Conservation (phyloP, 805 yeast genomes). For the Saccharomyces jurei region DNA sequence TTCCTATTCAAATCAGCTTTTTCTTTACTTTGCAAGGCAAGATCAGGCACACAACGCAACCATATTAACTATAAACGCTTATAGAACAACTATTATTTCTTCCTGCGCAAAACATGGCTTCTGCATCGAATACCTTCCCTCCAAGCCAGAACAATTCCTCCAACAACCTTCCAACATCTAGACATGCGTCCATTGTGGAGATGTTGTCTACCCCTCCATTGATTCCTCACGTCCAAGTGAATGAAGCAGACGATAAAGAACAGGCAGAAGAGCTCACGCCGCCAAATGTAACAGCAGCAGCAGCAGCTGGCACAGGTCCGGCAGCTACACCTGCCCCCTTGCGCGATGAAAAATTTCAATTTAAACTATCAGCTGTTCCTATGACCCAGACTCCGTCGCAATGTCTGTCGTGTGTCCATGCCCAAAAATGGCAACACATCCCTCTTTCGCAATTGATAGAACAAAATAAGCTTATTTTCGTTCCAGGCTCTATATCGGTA, state of each 20-base stretch:
- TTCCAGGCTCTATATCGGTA: slow-evolving; percentile 61
- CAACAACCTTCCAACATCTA: slow-evolving; percentile 16
- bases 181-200: slow-evolving; percentile 68
- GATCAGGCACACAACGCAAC: not conserved
- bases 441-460: slow-evolving; percentile 69
- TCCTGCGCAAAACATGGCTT: not conserved
- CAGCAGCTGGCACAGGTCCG: not conserved
- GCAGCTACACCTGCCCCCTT: not conserved
- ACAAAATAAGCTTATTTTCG: slow-evolving; percentile 63
- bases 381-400: slow-evolving; percentile 16
- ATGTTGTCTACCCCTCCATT: slow-evolving; percentile 72
- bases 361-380: slow-evolving; percentile 3
- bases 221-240: slow-evolving; percentile 28
- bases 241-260: not conserved
- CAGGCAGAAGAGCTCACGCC: slow-evolving; percentile 2
- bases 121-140: not conserved
- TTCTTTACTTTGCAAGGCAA: not conserved
- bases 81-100: not conserved
- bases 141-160: slow-evolving; percentile 3
- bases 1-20: not conserved
- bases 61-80: slow-evolving; percentile 2
- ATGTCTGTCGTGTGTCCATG: slow-evolving; percentile 19
- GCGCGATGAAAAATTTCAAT: slow-evolving; percentile 31
- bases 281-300: slow-evolving; percentile 1
- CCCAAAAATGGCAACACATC: slow-evolving; percentile 60